Base-by-base conservation (phyloP, 306 rosid species). In the Casuarina glauca region DNA sequence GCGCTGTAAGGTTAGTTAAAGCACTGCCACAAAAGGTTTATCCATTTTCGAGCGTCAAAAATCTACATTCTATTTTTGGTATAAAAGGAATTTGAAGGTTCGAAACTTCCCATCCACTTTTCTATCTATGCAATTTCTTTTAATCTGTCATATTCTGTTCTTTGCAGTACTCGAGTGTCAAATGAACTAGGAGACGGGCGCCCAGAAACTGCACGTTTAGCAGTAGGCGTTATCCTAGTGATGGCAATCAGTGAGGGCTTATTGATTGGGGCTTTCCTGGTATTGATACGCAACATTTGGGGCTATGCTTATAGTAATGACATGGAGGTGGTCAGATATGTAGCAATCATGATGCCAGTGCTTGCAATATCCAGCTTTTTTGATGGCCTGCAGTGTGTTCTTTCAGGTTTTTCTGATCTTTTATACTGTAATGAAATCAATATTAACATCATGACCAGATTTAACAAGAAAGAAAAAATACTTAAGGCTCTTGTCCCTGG, bases 151-250 rank as follows among this genome's bases (percentile, higher is more conserved):
- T 26, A 0, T 66, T 26, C 67, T 50, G 6, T 66, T 46, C 48
- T 72, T 75, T 82, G 69, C 78, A 89, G 96, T 86, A 87, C 89
- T 36, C 88, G 97, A 19, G 91, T 90, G 50, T 89, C 97, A 50
- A 90, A 90, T 69, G 96, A 93, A 85, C 81, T 93, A 49, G 96
- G 97, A 69, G 96, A 93, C 26, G 92, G 91, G 58, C 79, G 38
- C 74, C 88, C 96, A 2, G 46, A 62, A 51, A 74, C 85, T 42
- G 94, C 94, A 15, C 84, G 87, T 51, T 87, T 93, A 78, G 88
- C 96, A 8, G 92, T 89, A 62, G 36, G 72, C 20, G 82, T 90
- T 39, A 89, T 87, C 42, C 9, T 84, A 32, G 81, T 72, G 35
- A 82, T 82, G 84, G 96, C 96, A 78, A 71, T 82, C 64, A 74